Evolutionary conservation across 345 rosid genomes (phyloP), one percentile per base, ranked within the genome.

Genomic region (Eucalyptus cloeziana): DNA sequence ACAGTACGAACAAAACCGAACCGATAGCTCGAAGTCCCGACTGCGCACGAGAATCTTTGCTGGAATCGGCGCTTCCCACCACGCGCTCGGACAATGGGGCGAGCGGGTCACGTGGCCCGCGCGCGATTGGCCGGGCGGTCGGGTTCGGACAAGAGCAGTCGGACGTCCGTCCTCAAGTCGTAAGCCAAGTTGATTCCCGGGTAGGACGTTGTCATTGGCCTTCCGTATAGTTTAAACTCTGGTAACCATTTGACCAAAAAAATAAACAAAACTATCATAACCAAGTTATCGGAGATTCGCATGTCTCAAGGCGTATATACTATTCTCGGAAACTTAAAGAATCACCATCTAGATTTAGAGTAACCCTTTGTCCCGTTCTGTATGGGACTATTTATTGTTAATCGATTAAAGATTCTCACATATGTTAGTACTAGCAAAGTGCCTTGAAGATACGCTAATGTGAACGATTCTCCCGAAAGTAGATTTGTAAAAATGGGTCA

Each of bases 331-430:
- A 27, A 27, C n/a, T 62, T 62, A 2, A 2, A 62, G 16, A 30
- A 30, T 62, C 4, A 6, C 69, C 2, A 1, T 56, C 1, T 24
- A 10, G 3, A 1, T 56, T 0, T 0, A 0, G 3, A 24, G 0
- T 22, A 22, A 8, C 0, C 0, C 0, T 62, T 62, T 12, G 1
- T 62, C n/a, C 1, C 0, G 0, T 13, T 0, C 3, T 27, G 2
- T 4, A 2, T 62, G 69, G 2, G 14, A 30, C 31, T 30, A 62
- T 13, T 62, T 62, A 30, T 30, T 13, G 0, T 2, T 30, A 62
- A 4, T 30, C 69, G 12, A 27, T 62, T 30, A 13, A 62, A 12
- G 15, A 62, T 62, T 62, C 14, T 27, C 33, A 27, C 0, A 27
- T 27, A 13, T 60, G 4, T 30, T 27, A 6, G 2, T 12, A 27